Conservation (phyloP, 805 yeast species). For the Diddensiella caesifluorescens region DNA sequence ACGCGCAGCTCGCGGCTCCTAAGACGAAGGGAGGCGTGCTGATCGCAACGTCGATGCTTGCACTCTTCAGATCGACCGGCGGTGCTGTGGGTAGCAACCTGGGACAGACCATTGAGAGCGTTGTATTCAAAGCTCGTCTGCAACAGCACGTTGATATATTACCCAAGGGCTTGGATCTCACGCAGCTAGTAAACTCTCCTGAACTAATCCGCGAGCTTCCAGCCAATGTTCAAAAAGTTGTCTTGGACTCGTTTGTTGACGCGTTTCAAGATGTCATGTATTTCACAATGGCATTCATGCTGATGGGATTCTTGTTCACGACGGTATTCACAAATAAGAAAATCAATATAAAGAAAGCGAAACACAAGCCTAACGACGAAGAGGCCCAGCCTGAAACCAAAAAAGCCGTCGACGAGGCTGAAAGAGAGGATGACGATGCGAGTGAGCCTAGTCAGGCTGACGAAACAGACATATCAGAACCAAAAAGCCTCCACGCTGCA, state of each 20-base stretch:
- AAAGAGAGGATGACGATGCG: too few species aligned
- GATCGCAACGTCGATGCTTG: conserved; percentile 42
- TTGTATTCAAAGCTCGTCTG: conserved; percentile 24
- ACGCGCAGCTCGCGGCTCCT: conserved; percentile 48
- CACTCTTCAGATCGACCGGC: conserved; percentile 41
- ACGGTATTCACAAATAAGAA: conserved; percentile 20
- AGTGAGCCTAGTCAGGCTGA: too few species aligned
- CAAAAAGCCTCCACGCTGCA: too few species aligned
- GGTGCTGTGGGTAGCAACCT: conserved; percentile 41
- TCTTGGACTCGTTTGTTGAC: conserved; percentile 15
- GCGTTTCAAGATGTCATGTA: conserved; percentile 20
- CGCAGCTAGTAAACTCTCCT: conserved; percentile 16
- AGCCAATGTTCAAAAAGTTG: conserved; percentile 4
- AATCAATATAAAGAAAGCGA: conserved; percentile 2
- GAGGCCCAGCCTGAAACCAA: not conserved
- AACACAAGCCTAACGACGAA: not conserved
- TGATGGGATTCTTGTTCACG: conserved; percentile 10
- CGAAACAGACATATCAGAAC: too few species aligned
- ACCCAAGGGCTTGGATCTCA: conserved; percentile 1
- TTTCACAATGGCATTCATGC: conserved; percentile 16
- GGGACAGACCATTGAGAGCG: conserved; percentile 38
- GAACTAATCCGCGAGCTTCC: conserved; percentile 15
- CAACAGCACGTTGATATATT: not conserved
- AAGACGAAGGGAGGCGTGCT: conserved; percentile 45
- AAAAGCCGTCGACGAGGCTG: too few species aligned